Evolutionary conservation across 352 stramenopile genomes (phyloP).

Genomic region (Phytophthora tentaculata): DNA sequence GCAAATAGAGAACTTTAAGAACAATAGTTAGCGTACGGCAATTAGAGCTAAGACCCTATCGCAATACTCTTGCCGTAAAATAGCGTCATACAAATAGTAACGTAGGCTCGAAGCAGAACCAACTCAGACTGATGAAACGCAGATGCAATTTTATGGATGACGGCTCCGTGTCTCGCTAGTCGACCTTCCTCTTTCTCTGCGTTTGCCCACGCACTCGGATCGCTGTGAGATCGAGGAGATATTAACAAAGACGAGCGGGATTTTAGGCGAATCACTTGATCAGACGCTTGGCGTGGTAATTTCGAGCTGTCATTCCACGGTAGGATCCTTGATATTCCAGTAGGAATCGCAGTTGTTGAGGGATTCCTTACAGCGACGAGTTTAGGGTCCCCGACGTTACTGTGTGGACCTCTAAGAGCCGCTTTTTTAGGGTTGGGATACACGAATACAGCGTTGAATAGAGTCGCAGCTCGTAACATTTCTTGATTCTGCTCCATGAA

Average conservation of each 20-base stretch:
- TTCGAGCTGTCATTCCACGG: slow-evolving; percentile 9
- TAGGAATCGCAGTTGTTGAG: not conserved
- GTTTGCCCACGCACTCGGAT: slow-evolving; percentile 18
- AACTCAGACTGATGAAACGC: slow-evolving; percentile 40
- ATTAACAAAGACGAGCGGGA: not conserved
- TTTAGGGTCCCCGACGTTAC: not conserved
- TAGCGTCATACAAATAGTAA: slow-evolving; percentile 32
- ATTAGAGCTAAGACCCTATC: not conserved
- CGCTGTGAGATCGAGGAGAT: slow-evolving; percentile 24
- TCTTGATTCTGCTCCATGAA: slow-evolving; percentile 29
- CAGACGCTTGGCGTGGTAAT: slow-evolving; percentile 1
- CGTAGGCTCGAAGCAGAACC: slow-evolving; percentile 43
- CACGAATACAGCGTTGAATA: slow-evolving; percentile 17
- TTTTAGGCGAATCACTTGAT: slow-evolving; percentile 5
- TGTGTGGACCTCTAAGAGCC: slow-evolving; percentile 2
- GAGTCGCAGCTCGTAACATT: slow-evolving; percentile 12
- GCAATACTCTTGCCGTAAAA: slow-evolving; percentile 34
- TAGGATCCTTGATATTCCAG: slow-evolving; percentile 21
- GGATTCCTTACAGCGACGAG: slow-evolving; percentile 8
- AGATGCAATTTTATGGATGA: slow-evolving; percentile 23
- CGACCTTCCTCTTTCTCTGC: slow-evolving; percentile 2
- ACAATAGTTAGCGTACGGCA: slow-evolving; percentile 1
- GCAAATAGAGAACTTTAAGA: slow-evolving; percentile 25
- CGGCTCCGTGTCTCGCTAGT: slow-evolving; percentile 18
- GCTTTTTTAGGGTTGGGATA: slow-evolving; percentile 13